phyloP scores from a whole-genome alignment of 805 yeast species.

The Priceomyces melissophilus region DNA sequence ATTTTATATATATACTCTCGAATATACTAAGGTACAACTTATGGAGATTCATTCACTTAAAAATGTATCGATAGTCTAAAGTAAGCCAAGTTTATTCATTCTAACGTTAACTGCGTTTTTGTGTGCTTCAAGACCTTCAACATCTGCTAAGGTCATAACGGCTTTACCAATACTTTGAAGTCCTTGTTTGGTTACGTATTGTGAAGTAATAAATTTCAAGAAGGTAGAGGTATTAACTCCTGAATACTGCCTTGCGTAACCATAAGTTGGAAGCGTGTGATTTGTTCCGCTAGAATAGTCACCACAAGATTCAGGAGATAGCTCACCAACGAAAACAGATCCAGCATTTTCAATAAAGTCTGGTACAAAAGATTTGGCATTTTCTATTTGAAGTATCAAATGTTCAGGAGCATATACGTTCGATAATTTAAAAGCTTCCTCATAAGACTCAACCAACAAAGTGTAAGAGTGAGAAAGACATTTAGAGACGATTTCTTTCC shows the following conservation, averaged over 20 bases:
- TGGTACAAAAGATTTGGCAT: slow-evolving; percentile 70
- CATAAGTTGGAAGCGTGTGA: slow-evolving; percentile 97
- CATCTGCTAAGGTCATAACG: slow-evolving; percentile 91
- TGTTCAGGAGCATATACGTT: slow-evolving; percentile 98
- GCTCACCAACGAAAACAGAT: slow-evolving; percentile 92
- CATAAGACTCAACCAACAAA: slow-evolving; percentile 61
- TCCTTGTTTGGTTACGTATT: slow-evolving; percentile 84
- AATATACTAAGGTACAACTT: no score
- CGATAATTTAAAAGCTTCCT: slow-evolving; percentile 82
- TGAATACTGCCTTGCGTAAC: slow-evolving; percentile 95
- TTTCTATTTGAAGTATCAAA: slow-evolving; percentile 81
- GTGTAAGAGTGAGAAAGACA: slow-evolving; percentile 91
- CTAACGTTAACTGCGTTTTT: slow-evolving; percentile 94
- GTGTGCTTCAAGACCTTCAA: slow-evolving; percentile 97
- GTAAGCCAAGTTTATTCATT: slow-evolving; percentile 73
- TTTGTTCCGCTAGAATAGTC: slow-evolving; percentile 98
- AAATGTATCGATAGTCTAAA: slow-evolving; percentile 16
- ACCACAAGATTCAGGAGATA: slow-evolving; percentile 97
- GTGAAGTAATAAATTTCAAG: slow-evolving; percentile 93
- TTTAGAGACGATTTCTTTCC: slow-evolving; percentile 89
- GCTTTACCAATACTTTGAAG: slow-evolving; percentile 89
- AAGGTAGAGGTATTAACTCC: slow-evolving; percentile 96
- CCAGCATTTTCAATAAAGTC: slow-evolving; percentile 87
- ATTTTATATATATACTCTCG: no score
- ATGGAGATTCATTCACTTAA: no score